Percentiles rank a stretch among this genome's conserved stretches.
Evolutionary conservation across 495 filamentous ascomycete species (phyloP).

Genomic region (Opeltia flavorubescens): DNA sequence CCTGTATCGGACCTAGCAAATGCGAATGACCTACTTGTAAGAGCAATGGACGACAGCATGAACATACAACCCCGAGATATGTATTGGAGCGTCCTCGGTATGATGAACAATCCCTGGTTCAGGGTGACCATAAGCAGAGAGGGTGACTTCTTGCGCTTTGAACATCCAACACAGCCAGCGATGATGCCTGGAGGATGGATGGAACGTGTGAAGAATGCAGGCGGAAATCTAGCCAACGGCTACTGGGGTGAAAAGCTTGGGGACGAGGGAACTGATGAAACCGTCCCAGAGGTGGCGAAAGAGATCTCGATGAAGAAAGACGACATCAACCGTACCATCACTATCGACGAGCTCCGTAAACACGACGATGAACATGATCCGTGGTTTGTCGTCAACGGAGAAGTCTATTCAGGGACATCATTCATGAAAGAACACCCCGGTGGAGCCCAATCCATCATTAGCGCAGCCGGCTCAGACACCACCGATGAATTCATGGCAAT

Average conservation of each 20-base stretch:
- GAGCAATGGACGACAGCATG: slow-evolving; percentile 88
- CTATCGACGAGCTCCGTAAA: slow-evolving; percentile 55
- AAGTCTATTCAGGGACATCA: slow-evolving; percentile 79
- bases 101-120: slow-evolving; percentile 99
- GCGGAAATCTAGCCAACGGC: slow-evolving; percentile 67
- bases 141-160: slow-evolving; percentile 53
- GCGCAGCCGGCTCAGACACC: slow-evolving; percentile 71
- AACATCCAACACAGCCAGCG: slow-evolving; percentile 81
- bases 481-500: slow-evolving; percentile 93
- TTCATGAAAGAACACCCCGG: slow-evolving; percentile 84
- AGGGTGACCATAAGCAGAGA: slow-evolving; percentile 67
- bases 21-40: slow-evolving; percentile 63
- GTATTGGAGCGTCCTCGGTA: slow-evolving; percentile 93
- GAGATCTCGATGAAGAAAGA: slow-evolving; percentile 75
- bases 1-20: slow-evolving; percentile 43
- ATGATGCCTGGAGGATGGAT: slow-evolving; percentile 83
- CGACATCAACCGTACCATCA: slow-evolving; percentile 45
- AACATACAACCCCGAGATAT: slow-evolving; percentile 81
- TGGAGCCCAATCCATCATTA: slow-evolving; percentile 75
- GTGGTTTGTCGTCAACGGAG: slow-evolving; percentile 86
- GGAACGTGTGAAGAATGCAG: slow-evolving; percentile 81
- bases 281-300: slow-evolving; percentile 29
- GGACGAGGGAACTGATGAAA: slow-evolving; percentile 37
- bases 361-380: slow-evolving; percentile 55
- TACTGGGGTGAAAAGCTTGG: slow-evolving; percentile 70